phyloP scores from a whole-genome alignment of 495 filamentous ascomycete species.

The Aspergillus baeticus region DNA sequence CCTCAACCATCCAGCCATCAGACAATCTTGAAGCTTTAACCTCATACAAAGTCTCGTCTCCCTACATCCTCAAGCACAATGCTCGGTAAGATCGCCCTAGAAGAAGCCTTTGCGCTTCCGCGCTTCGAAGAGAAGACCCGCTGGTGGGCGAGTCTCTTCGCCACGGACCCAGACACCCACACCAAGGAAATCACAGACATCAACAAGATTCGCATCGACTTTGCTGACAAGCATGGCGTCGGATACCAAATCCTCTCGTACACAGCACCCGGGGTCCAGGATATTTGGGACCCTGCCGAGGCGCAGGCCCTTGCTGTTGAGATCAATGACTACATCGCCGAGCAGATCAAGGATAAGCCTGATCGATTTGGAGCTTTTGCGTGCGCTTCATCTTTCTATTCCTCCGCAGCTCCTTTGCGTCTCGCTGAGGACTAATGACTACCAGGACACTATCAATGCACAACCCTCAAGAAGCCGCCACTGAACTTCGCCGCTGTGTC shows the following conservation, averaged over 20 bases:
- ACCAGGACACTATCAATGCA: conserved; percentile 52
- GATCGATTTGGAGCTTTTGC: conserved; percentile 59
- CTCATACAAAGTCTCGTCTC: neutral
- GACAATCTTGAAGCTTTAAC: neutral
- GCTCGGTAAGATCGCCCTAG: conserved; percentile 52
- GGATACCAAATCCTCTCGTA: conserved; percentile 60
- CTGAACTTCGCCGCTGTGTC: conserved; percentile 55
- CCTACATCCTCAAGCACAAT: conserved; percentile 26
- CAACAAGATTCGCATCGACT: conserved; percentile 46
- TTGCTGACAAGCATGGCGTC: conserved; percentile 58
- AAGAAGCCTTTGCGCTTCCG: conserved; percentile 52
- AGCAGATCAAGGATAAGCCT: conserved; percentile 48
- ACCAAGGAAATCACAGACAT: conserved; percentile 49
- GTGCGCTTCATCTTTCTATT: conserved; percentile 16
- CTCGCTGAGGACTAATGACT: conserved; percentile 2
- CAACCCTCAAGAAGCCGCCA: conserved; percentile 51
- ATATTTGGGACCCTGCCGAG: conserved; percentile 48
- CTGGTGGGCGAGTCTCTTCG: conserved; percentile 47
- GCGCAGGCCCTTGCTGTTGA: conserved; percentile 45
- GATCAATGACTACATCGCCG: conserved; percentile 59
- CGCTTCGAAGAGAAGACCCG: conserved; percentile 46
- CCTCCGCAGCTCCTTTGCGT: no score
- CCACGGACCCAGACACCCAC: conserved; percentile 43
- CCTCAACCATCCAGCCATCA: neutral
- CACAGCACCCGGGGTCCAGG: conserved; percentile 57